These are phyloP conservation scores for Starmerella riodocensis DNA, from an alignment of 805 yeast species.

Conservation along the genomic window DNA sequence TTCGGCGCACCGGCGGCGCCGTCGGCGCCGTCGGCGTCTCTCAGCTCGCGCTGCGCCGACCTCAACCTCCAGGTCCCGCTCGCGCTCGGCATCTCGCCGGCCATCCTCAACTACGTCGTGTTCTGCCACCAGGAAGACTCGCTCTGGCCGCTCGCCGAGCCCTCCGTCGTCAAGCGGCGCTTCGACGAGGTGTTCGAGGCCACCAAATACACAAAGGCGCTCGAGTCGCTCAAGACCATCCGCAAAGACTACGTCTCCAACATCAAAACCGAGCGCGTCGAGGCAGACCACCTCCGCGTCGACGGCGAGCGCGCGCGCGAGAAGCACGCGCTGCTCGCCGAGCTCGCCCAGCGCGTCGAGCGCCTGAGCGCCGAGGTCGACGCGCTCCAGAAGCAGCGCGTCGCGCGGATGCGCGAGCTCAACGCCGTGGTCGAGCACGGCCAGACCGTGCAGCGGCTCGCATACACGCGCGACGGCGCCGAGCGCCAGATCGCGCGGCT, in stretches of 20 bases:
- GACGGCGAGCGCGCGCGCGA: constrained; percentile 63
- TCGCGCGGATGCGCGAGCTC: constrained; percentile 42
- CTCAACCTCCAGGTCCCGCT: constrained; percentile 70
- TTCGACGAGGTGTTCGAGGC: constrained; percentile 97
- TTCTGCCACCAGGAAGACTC: constrained; percentile 97
- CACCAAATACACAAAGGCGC: constrained; percentile 76
- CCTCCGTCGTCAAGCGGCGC: constrained; percentile 72
- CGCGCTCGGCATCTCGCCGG: constrained; percentile 74
- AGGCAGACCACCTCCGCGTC: constrained; percentile 58
- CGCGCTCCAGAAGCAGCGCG: constrained; percentile 38
- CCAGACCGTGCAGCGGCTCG: constrained; percentile 9
- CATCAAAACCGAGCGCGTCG: constrained; percentile 60
- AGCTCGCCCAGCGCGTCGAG: constrained; percentile 35
- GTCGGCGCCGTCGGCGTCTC: too few species aligned
- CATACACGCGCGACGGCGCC: constrained; percentile 5
- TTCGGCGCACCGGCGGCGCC: too few species aligned
- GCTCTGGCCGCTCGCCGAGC: constrained; percentile 85
- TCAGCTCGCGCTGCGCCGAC: constrained; percentile 68
- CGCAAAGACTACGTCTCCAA: constrained; percentile 68
- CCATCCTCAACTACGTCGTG: constrained; percentile 80
- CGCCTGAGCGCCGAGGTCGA: constrained; percentile 38
- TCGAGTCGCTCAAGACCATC: constrained; percentile 62
- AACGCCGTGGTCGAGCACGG: constrained; percentile 20
- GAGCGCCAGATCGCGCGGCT: constrained; percentile 1
- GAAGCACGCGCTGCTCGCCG: constrained; percentile 37